Evolutionary conservation across 2,329 filamentous ascomycete species (phyloP), one percentile per base, ranked within the genome.

Genomic region (Colletotrichum melonis): DNA sequence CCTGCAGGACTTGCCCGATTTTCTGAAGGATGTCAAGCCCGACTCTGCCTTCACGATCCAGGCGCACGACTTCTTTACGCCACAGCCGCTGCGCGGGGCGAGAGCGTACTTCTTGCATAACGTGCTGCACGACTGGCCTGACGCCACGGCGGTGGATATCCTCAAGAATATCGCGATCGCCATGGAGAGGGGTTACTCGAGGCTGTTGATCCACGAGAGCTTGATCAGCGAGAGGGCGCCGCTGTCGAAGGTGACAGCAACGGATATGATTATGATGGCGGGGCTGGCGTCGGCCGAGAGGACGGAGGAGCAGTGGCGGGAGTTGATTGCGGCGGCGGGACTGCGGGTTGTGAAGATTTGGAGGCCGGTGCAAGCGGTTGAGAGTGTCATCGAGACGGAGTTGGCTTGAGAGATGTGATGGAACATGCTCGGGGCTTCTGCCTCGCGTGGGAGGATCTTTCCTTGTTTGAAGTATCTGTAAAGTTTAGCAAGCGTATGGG

Each of bases 11-110:
- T 72, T 82, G 3, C 78, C 81, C 0, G 78, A 79, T 4, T 79
- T 84, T 1, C 59, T 84, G 2, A 75, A 77, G 7, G 77, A 78
- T n/a, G 70, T 80, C 6, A 66, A 74, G 3, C 64, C 75, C 0
- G 55, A 78, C 16, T 65, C 74, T 30, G 77, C 77, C 0, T 80
- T 85, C 59, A 74, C 76, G 4, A 74, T 78, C 3, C 77, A 78
- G 64, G 73, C 76, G 2, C 79, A 86, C 69, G 81, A 85, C 65
- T 82, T 84, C 73, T 83, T 85, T 67, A 81, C 78, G 0, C 78
- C 80, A 5, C 84, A 86, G 65, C 83, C 83, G 0, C 74, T 86
- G 8, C 80, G 78, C 28, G 84, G 83, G 3, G 84, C 84, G 0
- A 80, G 80, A 6, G 79, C 74, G 7, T 79, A 79, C 67, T 78